These are phyloP conservation scores for Ricinus communis DNA, from an alignment of 345 rosid species.

Conservation along the genomic window DNA sequence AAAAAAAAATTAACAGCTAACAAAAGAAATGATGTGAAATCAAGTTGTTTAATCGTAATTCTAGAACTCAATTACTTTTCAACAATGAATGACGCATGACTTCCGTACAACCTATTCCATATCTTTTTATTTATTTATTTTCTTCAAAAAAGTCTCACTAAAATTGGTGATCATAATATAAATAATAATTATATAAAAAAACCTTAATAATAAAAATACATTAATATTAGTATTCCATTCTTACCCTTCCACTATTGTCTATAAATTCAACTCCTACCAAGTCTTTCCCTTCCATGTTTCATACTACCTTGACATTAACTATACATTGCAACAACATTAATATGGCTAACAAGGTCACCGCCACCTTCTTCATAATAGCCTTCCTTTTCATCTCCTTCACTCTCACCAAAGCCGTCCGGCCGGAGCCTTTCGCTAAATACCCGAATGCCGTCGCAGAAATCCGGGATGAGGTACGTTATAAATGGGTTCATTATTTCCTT, in stretches of 20 bases:
- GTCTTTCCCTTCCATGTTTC: background rate
- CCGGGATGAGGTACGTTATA: constrained; percentile 8
- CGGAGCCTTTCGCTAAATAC: constrained; percentile 15
- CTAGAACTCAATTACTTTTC: constrained; percentile 19
- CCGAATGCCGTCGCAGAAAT: background rate
- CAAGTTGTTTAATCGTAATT: background rate
- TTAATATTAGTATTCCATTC: background rate
- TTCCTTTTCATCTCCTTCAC: constrained; percentile 21
- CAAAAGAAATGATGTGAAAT: background rate
- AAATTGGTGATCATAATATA: too few species aligned
- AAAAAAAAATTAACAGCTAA: background rate
- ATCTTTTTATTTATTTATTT: background rate
- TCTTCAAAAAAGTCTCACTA: too few species aligned
- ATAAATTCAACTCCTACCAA: constrained; percentile 10
- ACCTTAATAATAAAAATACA: background rate
- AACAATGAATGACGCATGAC: background rate
- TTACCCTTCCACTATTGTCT: constrained; percentile 6
- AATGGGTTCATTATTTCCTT: too few species aligned
- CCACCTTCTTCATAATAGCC: constrained; percentile 18
- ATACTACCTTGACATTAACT: background rate
- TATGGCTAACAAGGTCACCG: constrained; percentile 31
- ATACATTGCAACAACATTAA: background rate
- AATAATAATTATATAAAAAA: too few species aligned
- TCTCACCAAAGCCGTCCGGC: constrained; percentile 21
- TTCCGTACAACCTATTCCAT: background rate